Evolutionary conservation across 495 filamentous ascomycete species (phyloP).

Genomic region (Podospora pseudocomata): DNA sequence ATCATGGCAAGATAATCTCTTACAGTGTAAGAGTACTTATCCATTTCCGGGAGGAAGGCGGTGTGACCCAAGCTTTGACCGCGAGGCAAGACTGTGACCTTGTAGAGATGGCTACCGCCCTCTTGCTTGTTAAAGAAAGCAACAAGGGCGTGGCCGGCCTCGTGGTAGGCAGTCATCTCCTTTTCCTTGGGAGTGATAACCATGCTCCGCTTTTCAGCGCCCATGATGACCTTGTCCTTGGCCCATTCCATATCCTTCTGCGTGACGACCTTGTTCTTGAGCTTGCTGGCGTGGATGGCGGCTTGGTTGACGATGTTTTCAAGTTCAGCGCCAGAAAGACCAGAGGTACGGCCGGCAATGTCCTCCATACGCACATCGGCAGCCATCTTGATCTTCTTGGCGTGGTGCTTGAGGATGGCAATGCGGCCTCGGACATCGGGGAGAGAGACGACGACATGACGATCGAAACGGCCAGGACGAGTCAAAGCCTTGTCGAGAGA

Average conservation of each 20-base stretch:
- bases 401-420: slow-evolving; percentile 86
- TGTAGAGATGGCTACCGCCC: slow-evolving; percentile 74
- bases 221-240: slow-evolving; percentile 98
- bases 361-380: slow-evolving; percentile 76
- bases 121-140: slow-evolving; percentile 65
- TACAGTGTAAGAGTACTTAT: slow-evolving; percentile 75
- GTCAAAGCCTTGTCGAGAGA: slow-evolving; percentile 91
- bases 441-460: slow-evolving; percentile 79
- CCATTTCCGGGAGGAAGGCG: slow-evolving; percentile 79
- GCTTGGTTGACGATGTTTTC: slow-evolving; percentile 97
- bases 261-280: slow-evolving; percentile 66
- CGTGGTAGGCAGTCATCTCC: slow-evolving; percentile 95
- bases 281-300: slow-evolving; percentile 82
- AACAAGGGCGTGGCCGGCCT: slow-evolving; percentile 92
- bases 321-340: slow-evolving; percentile 90
- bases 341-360: slow-evolving; percentile 81
- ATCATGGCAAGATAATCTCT: slow-evolving; percentile 71
- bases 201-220: slow-evolving; percentile 80
- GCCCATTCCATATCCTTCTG: slow-evolving; percentile 91
- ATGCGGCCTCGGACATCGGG: slow-evolving; percentile 95
- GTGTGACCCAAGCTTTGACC: slow-evolving; percentile 83
- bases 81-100: slow-evolving; percentile 92
- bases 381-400: slow-evolving; percentile 75
- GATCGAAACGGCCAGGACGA: slow-evolving; percentile 91
- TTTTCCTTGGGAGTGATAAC: slow-evolving; percentile 80